A percentile compares a stretch with the other conserved stretches of the same genome.
Evolutionary conservation across 2,329 filamentous ascomycete genomes (phyloP).

Genomic region (Penicillium sp.): DNA sequence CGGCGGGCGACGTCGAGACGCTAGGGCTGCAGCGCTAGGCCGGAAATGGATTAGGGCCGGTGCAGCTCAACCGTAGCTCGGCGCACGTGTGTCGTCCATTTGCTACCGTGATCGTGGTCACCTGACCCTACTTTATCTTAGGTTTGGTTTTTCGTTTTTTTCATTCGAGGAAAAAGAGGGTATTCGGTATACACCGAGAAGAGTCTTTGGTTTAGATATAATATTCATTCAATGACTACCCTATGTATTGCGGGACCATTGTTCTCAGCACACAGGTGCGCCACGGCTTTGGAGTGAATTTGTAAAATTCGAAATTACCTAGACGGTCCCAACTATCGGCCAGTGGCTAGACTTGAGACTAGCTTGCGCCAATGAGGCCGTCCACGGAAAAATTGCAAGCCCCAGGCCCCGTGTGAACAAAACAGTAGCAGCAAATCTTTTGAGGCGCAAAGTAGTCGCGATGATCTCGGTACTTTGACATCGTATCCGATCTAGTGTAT

Average conservation of each 20-base stretch:
- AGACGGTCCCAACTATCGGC: background rate
- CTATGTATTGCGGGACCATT: background rate
- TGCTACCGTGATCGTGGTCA: conserved; percentile 8
- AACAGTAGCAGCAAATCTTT: background rate
- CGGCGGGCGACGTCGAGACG: conserved; percentile 13
- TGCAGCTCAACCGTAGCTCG: conserved; percentile 8
- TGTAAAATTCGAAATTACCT: no score
- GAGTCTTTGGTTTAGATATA: no score
- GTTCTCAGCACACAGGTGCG: background rate
- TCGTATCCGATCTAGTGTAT: background rate
- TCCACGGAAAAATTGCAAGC: background rate
- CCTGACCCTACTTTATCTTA: background rate
- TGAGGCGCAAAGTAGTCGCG: background rate
- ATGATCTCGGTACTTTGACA: background rate
- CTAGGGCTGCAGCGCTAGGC: conserved; percentile 3
- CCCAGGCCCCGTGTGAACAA: background rate
- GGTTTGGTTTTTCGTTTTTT: background rate
- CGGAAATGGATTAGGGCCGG: conserved; percentile 13
- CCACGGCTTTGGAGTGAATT: background rate
- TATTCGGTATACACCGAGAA: no score
- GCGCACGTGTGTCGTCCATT: conserved; percentile 21
- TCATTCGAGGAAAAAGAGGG: background rate
- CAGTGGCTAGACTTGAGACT: conserved; percentile 5
- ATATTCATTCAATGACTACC: background rate
- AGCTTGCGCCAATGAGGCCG: conserved; percentile 7